Conservation (phyloP, 208 protist species). For the Trypanosoma brucei region DNA sequence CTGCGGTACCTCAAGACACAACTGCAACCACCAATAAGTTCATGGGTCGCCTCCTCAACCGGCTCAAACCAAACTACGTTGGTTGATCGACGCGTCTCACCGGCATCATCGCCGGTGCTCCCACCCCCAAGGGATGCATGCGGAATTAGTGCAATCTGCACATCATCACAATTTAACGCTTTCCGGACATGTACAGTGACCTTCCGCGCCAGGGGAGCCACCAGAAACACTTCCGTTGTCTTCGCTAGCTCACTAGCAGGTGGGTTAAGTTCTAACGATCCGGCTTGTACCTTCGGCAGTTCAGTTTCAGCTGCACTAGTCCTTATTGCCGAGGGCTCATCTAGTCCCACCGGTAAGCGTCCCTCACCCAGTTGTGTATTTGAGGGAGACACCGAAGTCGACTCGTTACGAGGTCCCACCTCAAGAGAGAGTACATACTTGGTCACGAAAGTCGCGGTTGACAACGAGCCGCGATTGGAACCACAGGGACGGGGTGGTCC, state of each 20-base stretch:
- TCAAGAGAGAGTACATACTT: conserved; percentile 16
- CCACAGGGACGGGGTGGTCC: conserved; percentile 7
- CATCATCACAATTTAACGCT: conserved; percentile 13
- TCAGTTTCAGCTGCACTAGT: not conserved
- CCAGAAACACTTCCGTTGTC: conserved; percentile 22
- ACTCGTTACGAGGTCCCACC: not conserved
- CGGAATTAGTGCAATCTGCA: conserved; percentile 19
- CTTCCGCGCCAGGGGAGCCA: conserved; percentile 15
- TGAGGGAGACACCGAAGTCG: not conserved
- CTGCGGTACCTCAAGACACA: conserved; percentile 11
- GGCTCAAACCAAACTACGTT: conserved; percentile 25
- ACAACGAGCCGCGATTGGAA: conserved; percentile 4
- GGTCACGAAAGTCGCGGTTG: conserved; percentile 25
- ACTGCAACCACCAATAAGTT: conserved; percentile 16
- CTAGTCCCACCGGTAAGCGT: not conserved
- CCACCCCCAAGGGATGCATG: conserved; percentile 1
- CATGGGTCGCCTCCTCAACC: conserved; percentile 22
- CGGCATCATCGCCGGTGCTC: conserved; percentile 13
- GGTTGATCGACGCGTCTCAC: conserved; percentile 5
- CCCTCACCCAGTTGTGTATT: not conserved
- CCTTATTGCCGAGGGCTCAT: not conserved
- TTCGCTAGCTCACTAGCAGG: conserved; percentile 2
- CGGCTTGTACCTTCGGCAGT: not conserved
- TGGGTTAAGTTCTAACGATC: not conserved
- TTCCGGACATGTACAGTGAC: conserved; percentile 14